Percentiles rank a stretch among this genome's conserved stretches.
Conservation (phyloP, 1,139 yeast genomes). For the Sugiyamaella castrensis region DNA sequence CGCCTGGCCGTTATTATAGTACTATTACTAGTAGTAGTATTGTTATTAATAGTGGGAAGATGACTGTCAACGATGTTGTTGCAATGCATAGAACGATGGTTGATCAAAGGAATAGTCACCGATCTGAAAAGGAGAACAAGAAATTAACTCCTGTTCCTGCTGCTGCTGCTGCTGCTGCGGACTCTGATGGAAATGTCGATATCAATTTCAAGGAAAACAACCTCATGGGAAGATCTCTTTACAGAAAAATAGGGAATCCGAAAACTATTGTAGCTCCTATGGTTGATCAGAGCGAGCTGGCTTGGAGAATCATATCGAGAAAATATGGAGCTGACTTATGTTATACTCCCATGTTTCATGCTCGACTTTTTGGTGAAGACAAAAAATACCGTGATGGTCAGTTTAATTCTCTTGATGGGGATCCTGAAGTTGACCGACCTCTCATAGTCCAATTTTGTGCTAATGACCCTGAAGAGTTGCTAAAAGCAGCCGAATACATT, state of each 20-base stretch:
- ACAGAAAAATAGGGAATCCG: constrained; percentile 67
- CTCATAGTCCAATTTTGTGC: constrained; percentile 94
- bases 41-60: too few relatives aligned
- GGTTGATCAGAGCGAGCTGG: constrained; percentile 96
- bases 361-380: constrained; percentile 80
- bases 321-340: constrained; percentile 90
- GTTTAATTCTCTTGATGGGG: constrained; percentile 79
- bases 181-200: too few relatives aligned
- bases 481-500: constrained; percentile 85
- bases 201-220: not conserved
- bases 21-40: too few relatives aligned
- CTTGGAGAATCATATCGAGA: constrained; percentile 89
- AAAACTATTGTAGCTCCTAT: constrained; percentile 92
- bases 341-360: constrained; percentile 97
- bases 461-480: constrained; percentile 91
- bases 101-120: too few relatives aligned
- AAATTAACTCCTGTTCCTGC: too few relatives aligned
- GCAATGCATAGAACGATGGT: too few relatives aligned
- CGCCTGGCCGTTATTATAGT: too few relatives aligned
- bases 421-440: constrained; percentile 75
- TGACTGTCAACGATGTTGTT: too few relatives aligned
- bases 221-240: constrained; percentile 65
- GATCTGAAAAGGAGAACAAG: too few relatives aligned
- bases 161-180: too few relatives aligned
- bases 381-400: constrained; percentile 74